A percentile compares a stretch with the other conserved stretches of the same genome.
These are phyloP conservation scores for Ceratocystis lukuohia DNA, from an alignment of 2,329 filamentous ascomycete genomes.

Conservation along the genomic window DNA sequence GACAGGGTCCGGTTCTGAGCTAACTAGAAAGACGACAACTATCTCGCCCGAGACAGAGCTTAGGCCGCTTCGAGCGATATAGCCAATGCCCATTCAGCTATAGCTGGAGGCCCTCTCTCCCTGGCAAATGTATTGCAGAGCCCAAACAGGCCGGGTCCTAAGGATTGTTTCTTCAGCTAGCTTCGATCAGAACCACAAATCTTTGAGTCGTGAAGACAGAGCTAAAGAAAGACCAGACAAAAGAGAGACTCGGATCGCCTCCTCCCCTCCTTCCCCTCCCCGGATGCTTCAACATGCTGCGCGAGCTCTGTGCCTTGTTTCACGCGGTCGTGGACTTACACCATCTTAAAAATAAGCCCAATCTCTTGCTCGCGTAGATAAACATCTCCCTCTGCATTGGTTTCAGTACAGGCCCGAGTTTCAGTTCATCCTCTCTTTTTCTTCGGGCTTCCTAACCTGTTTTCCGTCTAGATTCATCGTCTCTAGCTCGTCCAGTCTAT, in stretches of 20 bases:
- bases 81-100: background rate
- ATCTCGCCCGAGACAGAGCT: background rate
- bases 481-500: background rate
- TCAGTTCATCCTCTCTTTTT: slow-evolving; percentile 8
- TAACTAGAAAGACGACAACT: background rate
- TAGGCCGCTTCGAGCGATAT: too few relatives aligned
- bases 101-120: background rate
- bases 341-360: background rate
- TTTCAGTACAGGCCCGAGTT: background rate
- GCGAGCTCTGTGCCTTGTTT: background rate
- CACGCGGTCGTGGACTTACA: background rate
- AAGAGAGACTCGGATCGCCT: too few relatives aligned
- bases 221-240: too few relatives aligned
- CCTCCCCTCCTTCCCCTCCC: background rate
- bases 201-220: too few relatives aligned
- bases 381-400: background rate
- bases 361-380: slow-evolving; percentile 1
- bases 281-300: background rate
- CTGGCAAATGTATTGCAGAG: background rate
- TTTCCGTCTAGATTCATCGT: background rate
- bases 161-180: too few relatives aligned
- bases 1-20: background rate
- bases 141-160: background rate
- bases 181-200: too few relatives aligned
- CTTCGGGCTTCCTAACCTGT: background rate